Conservation (phyloP, 2,329 filamentous ascomycete genomes). For the Teratosphaeria zuluensis region DNA sequence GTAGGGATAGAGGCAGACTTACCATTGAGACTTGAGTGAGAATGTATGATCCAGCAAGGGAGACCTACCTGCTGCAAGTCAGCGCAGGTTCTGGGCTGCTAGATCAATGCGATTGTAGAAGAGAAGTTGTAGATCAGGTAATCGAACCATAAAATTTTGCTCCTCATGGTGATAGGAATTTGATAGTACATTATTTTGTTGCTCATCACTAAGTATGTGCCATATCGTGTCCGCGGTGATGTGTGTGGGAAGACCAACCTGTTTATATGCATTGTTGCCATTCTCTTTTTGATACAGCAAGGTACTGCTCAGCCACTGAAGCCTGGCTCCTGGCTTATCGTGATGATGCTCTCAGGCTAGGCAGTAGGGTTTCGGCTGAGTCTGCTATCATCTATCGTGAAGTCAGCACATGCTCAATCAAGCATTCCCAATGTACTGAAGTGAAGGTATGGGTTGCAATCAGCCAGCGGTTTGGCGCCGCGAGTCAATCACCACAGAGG, state of each 20-base stretch:
- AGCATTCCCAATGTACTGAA: neutral
- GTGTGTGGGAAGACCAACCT: neutral
- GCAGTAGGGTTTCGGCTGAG: too few relatives aligned
- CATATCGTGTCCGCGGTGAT: neutral
- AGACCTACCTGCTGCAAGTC: conserved; percentile 6
- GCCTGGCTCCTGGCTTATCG: too few relatives aligned
- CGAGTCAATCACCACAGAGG: conserved; percentile 50
- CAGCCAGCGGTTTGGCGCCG: conserved; percentile 53
- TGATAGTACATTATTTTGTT: conserved; percentile 12
- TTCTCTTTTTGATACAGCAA: conserved; percentile 3
- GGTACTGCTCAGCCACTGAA: too few relatives aligned
- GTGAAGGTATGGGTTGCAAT: conserved; percentile 16
- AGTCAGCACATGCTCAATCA: neutral
- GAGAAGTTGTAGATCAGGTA: conserved; percentile 28
- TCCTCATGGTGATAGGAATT: conserved; percentile 1
- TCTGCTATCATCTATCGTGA: too few relatives aligned
- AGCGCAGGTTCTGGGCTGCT: conserved; percentile 6
- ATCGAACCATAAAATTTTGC: conserved; percentile 33
- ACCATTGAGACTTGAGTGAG: conserved; percentile 5
- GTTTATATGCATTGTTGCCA: neutral
- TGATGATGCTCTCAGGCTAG: too few relatives aligned
- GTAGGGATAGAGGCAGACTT: conserved; percentile 15
- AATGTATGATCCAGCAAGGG: conserved; percentile 13
- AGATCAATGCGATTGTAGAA: neutral
- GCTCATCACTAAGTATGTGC: conserved; percentile 33